A percentile compares a stretch with the other conserved stretches of the same genome.
phyloP scores from a whole-genome alignment of 208 protist genomes.

The Leishmania martiniquensis region DNA sequence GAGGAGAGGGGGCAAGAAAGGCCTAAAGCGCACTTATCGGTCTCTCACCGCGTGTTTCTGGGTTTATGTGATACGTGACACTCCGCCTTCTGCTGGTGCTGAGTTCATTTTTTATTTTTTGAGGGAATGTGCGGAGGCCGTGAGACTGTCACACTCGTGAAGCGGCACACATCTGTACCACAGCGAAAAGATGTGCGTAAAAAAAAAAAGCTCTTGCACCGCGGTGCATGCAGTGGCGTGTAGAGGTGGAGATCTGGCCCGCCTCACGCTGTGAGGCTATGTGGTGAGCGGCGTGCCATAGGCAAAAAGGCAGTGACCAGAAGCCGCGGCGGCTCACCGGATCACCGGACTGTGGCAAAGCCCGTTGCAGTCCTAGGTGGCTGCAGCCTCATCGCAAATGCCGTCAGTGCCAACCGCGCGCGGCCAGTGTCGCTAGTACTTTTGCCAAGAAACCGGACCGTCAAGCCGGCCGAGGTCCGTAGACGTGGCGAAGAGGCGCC shows the following conservation, averaged over 20 bases:
- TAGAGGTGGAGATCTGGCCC: not conserved
- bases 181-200: not conserved
- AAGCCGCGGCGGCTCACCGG: slow-evolving; percentile 4
- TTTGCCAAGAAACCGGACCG: too few species aligned
- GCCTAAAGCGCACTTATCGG: too few species aligned
- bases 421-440: too few species aligned
- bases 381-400: too few species aligned
- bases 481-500: slow-evolving; percentile 27
- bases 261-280: not conserved
- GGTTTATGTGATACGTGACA: too few species aligned
- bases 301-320: slow-evolving; percentile 13
- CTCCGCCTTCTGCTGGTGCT: too few species aligned
- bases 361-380: too few species aligned
- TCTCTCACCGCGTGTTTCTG: too few species aligned
- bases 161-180: not conserved
- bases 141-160: not conserved
- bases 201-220: not conserved
- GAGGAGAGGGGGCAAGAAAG: too few species aligned
- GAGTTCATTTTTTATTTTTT: not conserved
- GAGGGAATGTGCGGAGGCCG: not conserved
- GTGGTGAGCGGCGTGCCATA: not conserved
- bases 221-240: not conserved
- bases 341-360: too few species aligned
- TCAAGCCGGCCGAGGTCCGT: too few species aligned
- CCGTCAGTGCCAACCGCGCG: too few species aligned